Evolutionary conservation across 495 filamentous ascomycete genomes (phyloP).

Genomic region (Aspergillus affinis): DNA sequence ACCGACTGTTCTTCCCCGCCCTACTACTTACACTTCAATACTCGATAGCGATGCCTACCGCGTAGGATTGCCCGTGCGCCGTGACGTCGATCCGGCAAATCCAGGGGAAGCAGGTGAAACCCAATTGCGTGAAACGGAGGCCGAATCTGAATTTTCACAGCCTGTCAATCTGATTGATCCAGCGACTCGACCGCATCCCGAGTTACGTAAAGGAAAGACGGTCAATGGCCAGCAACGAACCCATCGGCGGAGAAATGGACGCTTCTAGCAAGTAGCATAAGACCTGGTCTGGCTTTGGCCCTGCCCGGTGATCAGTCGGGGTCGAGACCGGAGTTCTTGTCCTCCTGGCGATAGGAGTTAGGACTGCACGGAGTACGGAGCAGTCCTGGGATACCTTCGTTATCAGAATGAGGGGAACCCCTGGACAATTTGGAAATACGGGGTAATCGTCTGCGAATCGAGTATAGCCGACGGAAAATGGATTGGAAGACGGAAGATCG

Average conservation of each 20-base stretch:
- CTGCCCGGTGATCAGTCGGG: slow-evolving; percentile 8
- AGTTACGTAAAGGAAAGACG: slow-evolving; percentile 30
- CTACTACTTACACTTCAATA: too few relatives aligned
- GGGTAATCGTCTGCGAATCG: neutral
- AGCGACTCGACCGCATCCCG: slow-evolving; percentile 5
- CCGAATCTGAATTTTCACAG: too few relatives aligned
- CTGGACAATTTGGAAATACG: neutral
- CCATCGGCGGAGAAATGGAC: slow-evolving; percentile 12
- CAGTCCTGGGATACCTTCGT: too few relatives aligned
- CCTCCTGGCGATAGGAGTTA: too few relatives aligned
- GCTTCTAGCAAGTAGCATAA: slow-evolving; percentile 5
- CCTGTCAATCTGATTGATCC: too few relatives aligned
- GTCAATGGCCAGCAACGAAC: slow-evolving; percentile 20
- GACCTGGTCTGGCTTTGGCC: neutral
- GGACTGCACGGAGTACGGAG: too few relatives aligned
- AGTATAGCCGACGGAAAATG: neutral
- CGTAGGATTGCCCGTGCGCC: neutral
- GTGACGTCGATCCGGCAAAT: neutral
- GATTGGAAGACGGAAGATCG: too few relatives aligned
- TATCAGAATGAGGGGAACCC: neutral
- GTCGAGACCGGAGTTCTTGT: slow-evolving; percentile 6
- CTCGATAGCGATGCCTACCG: too few relatives aligned
- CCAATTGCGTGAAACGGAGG: neutral
- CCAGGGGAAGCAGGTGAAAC: neutral
- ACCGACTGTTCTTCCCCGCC: too few relatives aligned